Percentiles rank a stretch among this genome's conserved stretches.
phyloP scores from a whole-genome alignment of 768 basidiomycete genomes.

The Suillus paluster region DNA sequence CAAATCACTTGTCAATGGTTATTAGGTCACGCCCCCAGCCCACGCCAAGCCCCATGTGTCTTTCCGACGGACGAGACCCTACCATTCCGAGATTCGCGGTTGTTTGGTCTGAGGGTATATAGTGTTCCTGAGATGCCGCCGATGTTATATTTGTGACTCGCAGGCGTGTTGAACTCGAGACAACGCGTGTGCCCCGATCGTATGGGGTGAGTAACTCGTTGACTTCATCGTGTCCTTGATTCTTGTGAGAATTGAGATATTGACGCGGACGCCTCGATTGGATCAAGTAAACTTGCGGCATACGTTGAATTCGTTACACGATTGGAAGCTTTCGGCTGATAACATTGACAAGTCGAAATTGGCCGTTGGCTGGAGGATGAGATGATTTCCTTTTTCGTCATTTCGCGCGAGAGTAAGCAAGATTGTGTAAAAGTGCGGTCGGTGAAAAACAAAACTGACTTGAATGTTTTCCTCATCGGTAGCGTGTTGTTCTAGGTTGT shows the following conservation, averaged over 20 bases:
- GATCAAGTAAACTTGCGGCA: no score
- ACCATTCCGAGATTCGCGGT: neutral
- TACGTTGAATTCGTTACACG: no score
- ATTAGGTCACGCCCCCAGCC: conserved; percentile 2
- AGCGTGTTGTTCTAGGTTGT: neutral
- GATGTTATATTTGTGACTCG: neutral
- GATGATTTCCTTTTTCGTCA: no score
- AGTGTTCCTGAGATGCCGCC: neutral
- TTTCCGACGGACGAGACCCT: neutral
- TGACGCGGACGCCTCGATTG: no score
- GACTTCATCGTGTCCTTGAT: neutral
- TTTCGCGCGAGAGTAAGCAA: no score
- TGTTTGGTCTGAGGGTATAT: neutral
- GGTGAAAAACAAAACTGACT: no score
- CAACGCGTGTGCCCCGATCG: neutral
- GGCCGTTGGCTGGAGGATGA: no score
- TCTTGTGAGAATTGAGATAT: neutral
- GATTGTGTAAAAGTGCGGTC: no score
- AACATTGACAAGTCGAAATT: no score
- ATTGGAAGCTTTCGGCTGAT: no score
- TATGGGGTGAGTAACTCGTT: neutral
- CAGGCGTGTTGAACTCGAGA: no score
- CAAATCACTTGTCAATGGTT: neutral
- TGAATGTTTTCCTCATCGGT: no score
- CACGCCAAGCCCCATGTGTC: neutral